phyloP scores from a whole-genome alignment of 441 rosid species.

The Viola pubescens region DNA sequence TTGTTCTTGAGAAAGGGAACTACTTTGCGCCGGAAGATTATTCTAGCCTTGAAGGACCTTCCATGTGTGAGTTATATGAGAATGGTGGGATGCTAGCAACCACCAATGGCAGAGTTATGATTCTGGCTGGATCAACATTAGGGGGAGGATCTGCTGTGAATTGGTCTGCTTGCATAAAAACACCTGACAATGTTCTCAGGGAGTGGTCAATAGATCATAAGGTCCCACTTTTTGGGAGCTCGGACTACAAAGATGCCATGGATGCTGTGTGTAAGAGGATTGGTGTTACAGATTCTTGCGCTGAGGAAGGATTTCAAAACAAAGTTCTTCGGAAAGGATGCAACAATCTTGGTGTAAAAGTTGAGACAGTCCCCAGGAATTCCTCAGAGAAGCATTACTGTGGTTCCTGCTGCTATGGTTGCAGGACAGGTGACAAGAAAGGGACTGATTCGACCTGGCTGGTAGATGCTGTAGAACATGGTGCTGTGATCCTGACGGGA shows the following conservation, averaged over 20 bases:
- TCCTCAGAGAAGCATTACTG: slow-evolving; percentile 56
- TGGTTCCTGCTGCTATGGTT: slow-evolving; percentile 67
- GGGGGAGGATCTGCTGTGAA: slow-evolving; percentile 79
- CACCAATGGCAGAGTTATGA: slow-evolving; percentile 33
- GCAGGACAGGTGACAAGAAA: slow-evolving; percentile 54
- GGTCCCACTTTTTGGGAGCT: slow-evolving; percentile 43
- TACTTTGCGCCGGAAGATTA: slow-evolving; percentile 49
- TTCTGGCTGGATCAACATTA: slow-evolving; percentile 65
- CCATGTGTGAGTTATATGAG: slow-evolving; percentile 47
- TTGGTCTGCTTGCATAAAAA: slow-evolving; percentile 70
- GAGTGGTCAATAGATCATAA: slow-evolving; percentile 56
- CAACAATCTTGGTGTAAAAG: slow-evolving; percentile 47
- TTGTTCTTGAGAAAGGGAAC: slow-evolving; percentile 71
- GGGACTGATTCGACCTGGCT: slow-evolving; percentile 73
- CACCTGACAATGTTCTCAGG: slow-evolving; percentile 39
- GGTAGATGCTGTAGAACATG: slow-evolving; percentile 52
- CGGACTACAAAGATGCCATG: slow-evolving; percentile 51
- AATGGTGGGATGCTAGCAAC: slow-evolving; percentile 39
- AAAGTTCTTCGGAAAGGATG: slow-evolving; percentile 70
- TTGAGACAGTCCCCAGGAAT: slow-evolving; percentile 43
- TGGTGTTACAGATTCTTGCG: slow-evolving; percentile 47
- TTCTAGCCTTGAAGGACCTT: slow-evolving; percentile 61
- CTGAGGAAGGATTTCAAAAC: slow-evolving; percentile 55
- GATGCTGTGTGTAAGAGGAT: slow-evolving; percentile 43
- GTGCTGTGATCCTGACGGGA: slow-evolving; percentile 64